Base-by-base conservation (phyloP, 2,329 filamentous ascomycete genomes). In the Cadophora luteo-olivacea region DNA sequence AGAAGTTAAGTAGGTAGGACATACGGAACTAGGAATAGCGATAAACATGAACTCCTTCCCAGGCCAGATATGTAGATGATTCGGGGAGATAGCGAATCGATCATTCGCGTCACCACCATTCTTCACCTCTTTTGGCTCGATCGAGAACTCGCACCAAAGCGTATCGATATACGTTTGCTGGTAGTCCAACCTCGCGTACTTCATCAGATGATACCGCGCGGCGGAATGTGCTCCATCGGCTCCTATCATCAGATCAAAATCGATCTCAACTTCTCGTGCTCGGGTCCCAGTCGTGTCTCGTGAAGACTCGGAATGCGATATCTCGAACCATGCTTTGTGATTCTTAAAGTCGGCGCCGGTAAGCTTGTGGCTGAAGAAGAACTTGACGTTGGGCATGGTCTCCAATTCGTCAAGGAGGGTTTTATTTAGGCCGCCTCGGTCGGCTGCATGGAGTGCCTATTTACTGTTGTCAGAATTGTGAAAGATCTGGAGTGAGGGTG, bases 31-130 rank as follows among this genome's bases (percentile, higher is more conserved):
- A 0, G 96, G 95, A 54, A 99, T 94, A 22, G 96, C 97, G 77
- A 99, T 99, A 81, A 99, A 99, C 97, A 99, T 98, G 76, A 96
- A 95, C 52, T 94, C 89, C 75, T 90, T 90, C 38, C 92, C 94
- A 0, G 96, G 96, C 96, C 96, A 99, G 78, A 99, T 99, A 80
- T 99, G 96, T 1, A 99, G 85, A 78, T 98, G 94, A 75, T 97
- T 92, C 1, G 94, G 93, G 0, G 93, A 96, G 73, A 98, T 96
- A 60, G 85, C 85, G 78, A 97, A 98, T 72, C 79, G 83, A 33
- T 81, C 79, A 57, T 78, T 74, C 19, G 79, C 72, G 45, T 80
- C 78, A 33, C 77, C 72, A 4, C 71, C 70, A 14, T 71, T 57
- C 8, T 72, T 64, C 0, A 75, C 74, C 1, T 80, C 70, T 36